Percentiles rank a stretch among this genome's conserved stretches.
Conservation (phyloP, 2,329 filamentous ascomycete genomes). For the Fusarium neocosmosporiellum region DNA sequence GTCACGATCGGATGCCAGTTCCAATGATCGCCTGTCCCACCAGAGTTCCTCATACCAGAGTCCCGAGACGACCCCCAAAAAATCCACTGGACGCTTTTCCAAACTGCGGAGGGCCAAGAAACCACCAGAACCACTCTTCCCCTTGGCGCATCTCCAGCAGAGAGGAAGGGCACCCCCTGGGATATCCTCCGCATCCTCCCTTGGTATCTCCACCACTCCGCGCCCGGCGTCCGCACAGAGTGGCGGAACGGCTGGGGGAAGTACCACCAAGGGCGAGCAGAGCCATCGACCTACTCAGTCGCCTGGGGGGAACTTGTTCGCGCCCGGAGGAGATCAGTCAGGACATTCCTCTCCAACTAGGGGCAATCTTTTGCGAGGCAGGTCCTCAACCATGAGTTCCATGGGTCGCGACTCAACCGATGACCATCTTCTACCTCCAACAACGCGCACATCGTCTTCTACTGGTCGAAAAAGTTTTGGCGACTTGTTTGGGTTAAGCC, state of each 20-base stretch:
- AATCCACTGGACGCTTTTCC: slow-evolving; percentile 80
- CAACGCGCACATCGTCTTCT: slow-evolving; percentile 82
- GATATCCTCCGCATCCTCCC: slow-evolving; percentile 57
- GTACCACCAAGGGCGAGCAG: slow-evolving; percentile 30
- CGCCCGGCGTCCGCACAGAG: slow-evolving; percentile 52
- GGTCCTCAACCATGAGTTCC: slow-evolving; percentile 92
- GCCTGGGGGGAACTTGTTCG: slow-evolving; percentile 62
- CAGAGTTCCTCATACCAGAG: slow-evolving; percentile 67
- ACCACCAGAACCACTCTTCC: slow-evolving; percentile 82
- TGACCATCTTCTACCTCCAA: slow-evolving; percentile 73
- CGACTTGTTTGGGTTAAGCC: slow-evolving; percentile 82
- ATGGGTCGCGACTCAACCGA: slow-evolving; percentile 78
- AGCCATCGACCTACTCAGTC: slow-evolving; percentile 47
- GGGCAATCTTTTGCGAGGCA: slow-evolving; percentile 71
- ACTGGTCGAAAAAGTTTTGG: slow-evolving; percentile 95
- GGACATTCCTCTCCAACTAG: slow-evolving; percentile 77
- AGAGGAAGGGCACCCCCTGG: slow-evolving; percentile 64
- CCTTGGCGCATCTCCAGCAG: slow-evolving; percentile 82
- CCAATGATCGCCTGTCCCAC: slow-evolving; percentile 71
- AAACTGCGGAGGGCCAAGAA: slow-evolving; percentile 82
- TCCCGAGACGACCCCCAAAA: slow-evolving; percentile 70
- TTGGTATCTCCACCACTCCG: slow-evolving; percentile 48
- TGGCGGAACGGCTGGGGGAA: slow-evolving; percentile 36
- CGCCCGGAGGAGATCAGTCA: slow-evolving; percentile 54
- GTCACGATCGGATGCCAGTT: slow-evolving; percentile 88